Evolutionary conservation across 2,329 filamentous ascomycete genomes (phyloP), one percentile per base, ranked within the genome.

Genomic region (Capronia americana): DNA sequence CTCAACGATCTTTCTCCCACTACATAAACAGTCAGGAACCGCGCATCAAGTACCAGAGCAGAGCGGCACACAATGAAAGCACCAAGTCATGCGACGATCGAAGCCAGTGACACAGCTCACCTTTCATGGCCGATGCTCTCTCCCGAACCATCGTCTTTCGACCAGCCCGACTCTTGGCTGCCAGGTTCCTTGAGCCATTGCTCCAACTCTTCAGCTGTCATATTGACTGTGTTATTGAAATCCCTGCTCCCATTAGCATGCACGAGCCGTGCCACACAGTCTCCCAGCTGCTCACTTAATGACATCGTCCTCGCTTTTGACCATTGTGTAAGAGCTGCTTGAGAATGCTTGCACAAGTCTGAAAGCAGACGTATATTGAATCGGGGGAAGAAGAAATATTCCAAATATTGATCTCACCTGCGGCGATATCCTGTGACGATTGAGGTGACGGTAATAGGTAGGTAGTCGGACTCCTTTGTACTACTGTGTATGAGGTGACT

Each of bases 191-290:
- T 81, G 26, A 90, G 82, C 88, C 88, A 90, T 26, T 82, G 79
- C 71, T 87, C 82, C 17, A 90, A 81, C 69, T 90, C 87, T 1
- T 80, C 75, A 1, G 86, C 79, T 11, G 81, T 83, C 87, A 90
- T 90, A 75, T 90, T 90, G 75, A 90, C 86, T 55, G 89, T 77
- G 46, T 86, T 81, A 68, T 90, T 89, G 80, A 89, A 90, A 74
- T 90, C 87, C 57, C 84, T 82, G 68, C 74, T 46, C 78, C 75
- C 7, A 7, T 20, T 44, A 46, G 17, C 60, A 28, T 63, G 50
- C 12, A 56, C 7, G n/a, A 28, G 12, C 30, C 14, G 79, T 81
- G 58, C 80, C 79, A 78, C 80, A 53, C 30, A 30, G 30, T 8
- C 23, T 38, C 44, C 38, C 26, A 20, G 30, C 20, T 51, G 64